Evolutionary conservation across 2,329 filamentous ascomycete genomes (phyloP).

Genomic region (Aspergillus amoenus): DNA sequence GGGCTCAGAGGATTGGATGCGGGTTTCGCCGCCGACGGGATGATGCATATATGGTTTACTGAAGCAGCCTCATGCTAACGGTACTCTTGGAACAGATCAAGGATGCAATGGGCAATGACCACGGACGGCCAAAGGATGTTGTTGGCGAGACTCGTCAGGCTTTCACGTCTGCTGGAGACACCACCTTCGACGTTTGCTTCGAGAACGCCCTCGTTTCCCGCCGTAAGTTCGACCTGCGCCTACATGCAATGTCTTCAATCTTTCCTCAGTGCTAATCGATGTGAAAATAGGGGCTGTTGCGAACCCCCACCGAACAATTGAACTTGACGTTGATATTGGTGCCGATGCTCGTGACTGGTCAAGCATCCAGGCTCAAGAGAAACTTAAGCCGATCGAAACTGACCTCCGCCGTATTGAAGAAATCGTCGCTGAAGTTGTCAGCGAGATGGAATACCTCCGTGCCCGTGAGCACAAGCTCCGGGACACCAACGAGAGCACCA

Average conservation of each 20-base stretch:
- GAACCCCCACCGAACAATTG: conserved; percentile 67
- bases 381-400: conserved; percentile 94
- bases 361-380: conserved; percentile 92
- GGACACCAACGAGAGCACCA: conserved; percentile 99
- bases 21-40: neutral
- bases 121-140: conserved; percentile 86
- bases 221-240: conserved; percentile 53
- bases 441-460: conserved; percentile 95
- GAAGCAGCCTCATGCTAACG: conserved; percentile 11
- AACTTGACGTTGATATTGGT: conserved; percentile 94
- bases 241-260: neutral
- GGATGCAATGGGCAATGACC: conserved; percentile 94
- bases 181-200: conserved; percentile 95
- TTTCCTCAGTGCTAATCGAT: conserved; percentile 1
- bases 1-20: neutral
- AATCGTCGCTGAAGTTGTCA: conserved; percentile 81
- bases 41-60: conserved; percentile 8
- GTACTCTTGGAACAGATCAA: conserved; percentile 65
- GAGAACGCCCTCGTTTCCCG: conserved; percentile 72
- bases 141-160: conserved; percentile 88
- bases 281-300: conserved; percentile 34
- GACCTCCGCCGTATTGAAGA: conserved; percentile 93
- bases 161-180: conserved; percentile 89
- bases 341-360: conserved; percentile 98
- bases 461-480: conserved; percentile 87